Conservation (phyloP, 169 alveolate genomes). For the Cystoisospora suis region DNA sequence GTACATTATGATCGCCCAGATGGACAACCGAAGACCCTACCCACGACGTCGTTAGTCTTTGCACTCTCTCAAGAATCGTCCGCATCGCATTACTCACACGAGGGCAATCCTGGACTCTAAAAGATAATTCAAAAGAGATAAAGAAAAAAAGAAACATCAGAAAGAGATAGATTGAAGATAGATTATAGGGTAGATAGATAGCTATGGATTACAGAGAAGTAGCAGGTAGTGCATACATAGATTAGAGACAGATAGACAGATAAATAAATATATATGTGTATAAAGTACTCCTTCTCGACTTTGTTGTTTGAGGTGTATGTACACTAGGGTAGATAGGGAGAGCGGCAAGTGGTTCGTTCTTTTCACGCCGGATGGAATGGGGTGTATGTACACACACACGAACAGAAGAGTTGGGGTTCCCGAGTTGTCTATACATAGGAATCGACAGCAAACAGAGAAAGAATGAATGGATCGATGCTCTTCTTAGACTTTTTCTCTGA, state of each 20-base stretch:
- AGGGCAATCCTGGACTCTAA: constrained; percentile 65
- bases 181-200: background rate
- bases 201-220: background rate
- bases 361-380: background rate
- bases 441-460: too few relatives aligned
- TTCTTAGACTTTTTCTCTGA: too few relatives aligned
- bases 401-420: too few relatives aligned
- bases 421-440: too few relatives aligned
- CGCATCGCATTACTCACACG: constrained; percentile 60
- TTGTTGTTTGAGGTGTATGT: background rate
- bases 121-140: background rate
- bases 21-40: constrained; percentile 92
- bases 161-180: background rate
- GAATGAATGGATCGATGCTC: too few relatives aligned
- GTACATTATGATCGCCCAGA: constrained; percentile 92
- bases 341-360: too few relatives aligned
- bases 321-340: background rate
- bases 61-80: constrained; percentile 83
- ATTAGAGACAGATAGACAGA: background rate
- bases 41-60: constrained; percentile 86
- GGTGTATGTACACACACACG: background rate
- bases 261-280: background rate
- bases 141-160: background rate
- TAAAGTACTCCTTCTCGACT: background rate
- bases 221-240: background rate